Evolutionary conservation across 441 rosid species (phyloP).

Genomic region (Erodium chrysanthum): DNA sequence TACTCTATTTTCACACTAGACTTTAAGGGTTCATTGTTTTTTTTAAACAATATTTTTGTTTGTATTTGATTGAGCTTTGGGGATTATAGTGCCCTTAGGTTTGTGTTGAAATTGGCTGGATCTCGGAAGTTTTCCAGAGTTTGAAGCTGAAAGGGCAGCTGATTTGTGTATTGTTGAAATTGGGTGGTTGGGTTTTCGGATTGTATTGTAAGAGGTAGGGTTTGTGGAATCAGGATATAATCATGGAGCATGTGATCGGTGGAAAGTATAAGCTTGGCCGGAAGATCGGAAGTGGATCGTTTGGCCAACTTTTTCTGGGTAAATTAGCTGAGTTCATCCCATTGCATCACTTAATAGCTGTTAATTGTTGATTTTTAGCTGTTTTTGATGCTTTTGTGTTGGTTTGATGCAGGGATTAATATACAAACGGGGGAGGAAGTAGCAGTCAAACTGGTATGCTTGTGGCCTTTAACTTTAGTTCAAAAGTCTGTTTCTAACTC

Average conservation of each 20-base stretch:
- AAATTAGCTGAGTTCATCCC: slow-evolving; percentile 2
- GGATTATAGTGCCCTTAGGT: background rate
- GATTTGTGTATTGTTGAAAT: background rate
- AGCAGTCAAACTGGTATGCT: slow-evolving; percentile 53
- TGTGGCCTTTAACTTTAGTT: slow-evolving; percentile 2
- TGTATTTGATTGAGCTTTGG: background rate
- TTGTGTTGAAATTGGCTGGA: too few species aligned
- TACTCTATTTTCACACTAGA: background rate
- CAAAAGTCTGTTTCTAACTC: background rate
- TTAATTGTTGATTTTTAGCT: background rate
- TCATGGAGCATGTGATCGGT: slow-evolving; percentile 44
- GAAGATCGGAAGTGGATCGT: slow-evolving; percentile 68
- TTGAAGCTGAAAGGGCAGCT: too few species aligned
- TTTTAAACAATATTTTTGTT: background rate
- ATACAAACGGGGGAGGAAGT: slow-evolving; percentile 61
- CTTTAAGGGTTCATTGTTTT: background rate
- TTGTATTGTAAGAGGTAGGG: background rate
- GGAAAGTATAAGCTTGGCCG: slow-evolving; percentile 67
- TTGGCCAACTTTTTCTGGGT: slow-evolving; percentile 61
- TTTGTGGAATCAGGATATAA: slow-evolving; percentile 20
- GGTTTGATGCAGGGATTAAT: slow-evolving; percentile 35
- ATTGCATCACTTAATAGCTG: slow-evolving; percentile 12
- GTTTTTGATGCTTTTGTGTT: background rate
- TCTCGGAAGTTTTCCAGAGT: too few species aligned
- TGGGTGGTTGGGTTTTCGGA: background rate